Percentiles rank a stretch among this genome's conserved stretches.
These are phyloP conservation scores for Nicotiana undulata DNA, from an alignment of 257 asterid species.

Conservation along the genomic window DNA sequence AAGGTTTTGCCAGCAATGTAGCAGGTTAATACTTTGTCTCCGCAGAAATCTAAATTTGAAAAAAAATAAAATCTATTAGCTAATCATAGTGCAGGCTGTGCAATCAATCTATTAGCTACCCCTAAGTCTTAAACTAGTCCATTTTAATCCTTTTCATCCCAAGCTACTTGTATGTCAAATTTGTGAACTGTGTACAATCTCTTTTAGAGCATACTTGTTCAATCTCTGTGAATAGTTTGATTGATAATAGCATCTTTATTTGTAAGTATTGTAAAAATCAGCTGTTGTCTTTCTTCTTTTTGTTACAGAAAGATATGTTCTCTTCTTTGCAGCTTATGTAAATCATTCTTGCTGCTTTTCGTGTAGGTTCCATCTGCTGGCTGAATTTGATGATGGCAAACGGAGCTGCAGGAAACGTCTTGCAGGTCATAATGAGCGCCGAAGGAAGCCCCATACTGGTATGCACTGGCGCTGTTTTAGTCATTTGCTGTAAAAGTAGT, in stretches of 20 bases:
- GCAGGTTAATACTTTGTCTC: constrained; percentile 26
- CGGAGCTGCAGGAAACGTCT: constrained; percentile 46
- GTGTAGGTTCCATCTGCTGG: constrained; percentile 33
- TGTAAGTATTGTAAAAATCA: background rate
- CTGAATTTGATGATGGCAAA: constrained; percentile 48
- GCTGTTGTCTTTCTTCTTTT: background rate
- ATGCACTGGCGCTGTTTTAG: constrained; percentile 11
- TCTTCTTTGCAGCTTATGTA: background rate
- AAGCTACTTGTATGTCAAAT: background rate
- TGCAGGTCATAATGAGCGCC: constrained; percentile 44
- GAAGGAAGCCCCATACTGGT: constrained; percentile 32
- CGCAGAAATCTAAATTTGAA: background rate
- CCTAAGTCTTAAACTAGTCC: background rate
- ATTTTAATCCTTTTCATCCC: background rate
- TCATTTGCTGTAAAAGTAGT: constrained; percentile 7
- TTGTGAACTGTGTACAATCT: background rate
- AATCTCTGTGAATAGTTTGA: background rate
- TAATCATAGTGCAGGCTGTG: background rate
- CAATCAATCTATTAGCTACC: background rate
- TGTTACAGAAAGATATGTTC: background rate
- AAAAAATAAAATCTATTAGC: background rate
- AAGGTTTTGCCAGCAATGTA: constrained; percentile 48
- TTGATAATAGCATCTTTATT: background rate
- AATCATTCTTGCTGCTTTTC: background rate
- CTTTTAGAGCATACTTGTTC: background rate